Base-by-base conservation (phyloP, 2,329 filamentous ascomycete species). In the Aspergillus novofumigatus region DNA sequence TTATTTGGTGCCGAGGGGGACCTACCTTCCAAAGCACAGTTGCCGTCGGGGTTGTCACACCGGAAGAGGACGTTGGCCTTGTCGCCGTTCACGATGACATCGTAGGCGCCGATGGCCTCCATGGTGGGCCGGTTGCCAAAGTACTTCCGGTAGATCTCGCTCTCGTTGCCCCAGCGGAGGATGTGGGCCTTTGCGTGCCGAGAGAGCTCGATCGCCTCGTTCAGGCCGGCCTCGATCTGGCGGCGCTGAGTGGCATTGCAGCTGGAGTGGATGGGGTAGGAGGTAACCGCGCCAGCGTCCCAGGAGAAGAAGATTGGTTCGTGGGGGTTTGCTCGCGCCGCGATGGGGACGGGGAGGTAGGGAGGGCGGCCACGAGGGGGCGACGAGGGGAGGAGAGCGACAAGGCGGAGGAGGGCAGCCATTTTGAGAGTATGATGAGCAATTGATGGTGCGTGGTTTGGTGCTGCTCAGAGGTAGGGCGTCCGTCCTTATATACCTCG, bases 21-120 rank as follows among this genome's bases (percentile, higher is more conserved):
- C 76, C 67, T 26, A 80, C 76, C 65, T 78, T 80, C 10, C 68
- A 79, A 5, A 61, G 56, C 73, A 64, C 87, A 90, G 74, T 89
- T 89, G 21, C 78, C 74, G 63, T 90, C 87, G 0, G 83, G 80
- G 62, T 90, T 83, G 59, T 90, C 87, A 63, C 87, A 89, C 21
- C 86, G 83, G 77, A 89, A 89, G 20, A 85, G 67, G 49, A 86
- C 77, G 26, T 76, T 78, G 0, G 75, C 74, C 65, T 83, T 83
- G 70, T 88, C 81, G 1, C 80, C 84, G 47, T 78, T 78, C 63
- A 83, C 76, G 32, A 90, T 76, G 57, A 83, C 80, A 53, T 86
- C 82, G 62, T 80, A 87, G 77, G 84, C 86, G 4, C 87, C 87
- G 45, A 86, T 77, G 3, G 83, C 80, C 59, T 81, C 78, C 23